Percentiles rank a stretch among this genome's conserved stretches.
phyloP scores from a whole-genome alignment of 2,329 filamentous ascomycete genomes.

The Cladosporium sp. region DNA sequence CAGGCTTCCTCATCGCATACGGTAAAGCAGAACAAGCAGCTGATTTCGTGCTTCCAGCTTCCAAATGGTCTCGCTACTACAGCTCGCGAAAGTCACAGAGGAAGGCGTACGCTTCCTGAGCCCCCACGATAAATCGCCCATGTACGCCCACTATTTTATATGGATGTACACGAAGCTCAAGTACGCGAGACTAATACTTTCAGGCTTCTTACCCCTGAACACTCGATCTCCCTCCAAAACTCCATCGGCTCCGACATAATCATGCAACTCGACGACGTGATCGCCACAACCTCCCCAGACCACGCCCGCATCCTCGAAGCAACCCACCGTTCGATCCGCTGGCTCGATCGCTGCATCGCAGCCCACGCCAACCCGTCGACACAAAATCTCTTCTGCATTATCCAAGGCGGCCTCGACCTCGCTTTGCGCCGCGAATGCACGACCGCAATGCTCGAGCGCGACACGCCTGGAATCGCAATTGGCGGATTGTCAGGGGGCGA shows the following conservation, averaged over 20 bases:
- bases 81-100: constrained; percentile 90
- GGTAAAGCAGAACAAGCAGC: neutral
- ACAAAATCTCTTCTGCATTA: constrained; percentile 98
- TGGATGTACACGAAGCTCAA: neutral
- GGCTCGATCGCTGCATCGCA: constrained; percentile 91
- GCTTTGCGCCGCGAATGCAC: constrained; percentile 82
- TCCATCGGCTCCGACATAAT: constrained; percentile 98
- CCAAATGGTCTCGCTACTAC: constrained; percentile 95
- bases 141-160: constrained; percentile 48
- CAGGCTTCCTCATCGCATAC: neutral
- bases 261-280: constrained; percentile 98
- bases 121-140: constrained; percentile 89
- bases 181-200: neutral
- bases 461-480: constrained; percentile 95
- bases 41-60: constrained; percentile 58
- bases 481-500: constrained; percentile 93
- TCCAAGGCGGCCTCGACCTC: constrained; percentile 89
- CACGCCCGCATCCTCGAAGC: constrained; percentile 82
- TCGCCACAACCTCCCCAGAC: constrained; percentile 93
- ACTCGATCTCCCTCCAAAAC: constrained; percentile 94
- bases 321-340: constrained; percentile 89
- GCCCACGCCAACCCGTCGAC: constrained; percentile 77
- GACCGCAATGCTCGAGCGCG: constrained; percentile 76
- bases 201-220: constrained; percentile 86
- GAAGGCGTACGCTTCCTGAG: constrained; percentile 94